Percentiles rank a stretch among this genome's conserved stretches.
These are phyloP conservation scores for Xylaria cubensis DNA, from an alignment of 495 filamentous ascomycete species.

Conservation along the genomic window DNA sequence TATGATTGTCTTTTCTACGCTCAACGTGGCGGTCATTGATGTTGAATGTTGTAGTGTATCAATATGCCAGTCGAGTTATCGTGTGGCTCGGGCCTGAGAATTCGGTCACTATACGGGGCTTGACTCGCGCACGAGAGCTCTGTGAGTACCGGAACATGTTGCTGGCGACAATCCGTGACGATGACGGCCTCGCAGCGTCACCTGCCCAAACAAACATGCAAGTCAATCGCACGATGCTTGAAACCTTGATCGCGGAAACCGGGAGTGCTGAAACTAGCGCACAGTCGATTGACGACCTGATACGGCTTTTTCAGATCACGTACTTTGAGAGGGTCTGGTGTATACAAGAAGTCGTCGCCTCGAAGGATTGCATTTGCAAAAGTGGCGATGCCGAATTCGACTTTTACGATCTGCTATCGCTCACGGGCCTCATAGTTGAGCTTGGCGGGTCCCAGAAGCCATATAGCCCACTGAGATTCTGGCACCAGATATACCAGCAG, in stretches of 20 bases:
- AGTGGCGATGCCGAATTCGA: constrained; percentile 29
- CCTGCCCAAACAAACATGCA: not conserved
- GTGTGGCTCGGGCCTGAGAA: constrained; percentile 24
- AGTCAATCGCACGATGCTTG: constrained; percentile 13
- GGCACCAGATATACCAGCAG: constrained; percentile 14
- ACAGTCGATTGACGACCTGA: constrained; percentile 8
- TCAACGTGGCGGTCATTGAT: not conserved
- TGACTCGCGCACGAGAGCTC: constrained; percentile 16
- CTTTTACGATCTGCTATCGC: constrained; percentile 22
- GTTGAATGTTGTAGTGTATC: constrained; percentile 20
- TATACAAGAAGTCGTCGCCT: constrained; percentile 30
- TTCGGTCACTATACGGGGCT: constrained; percentile 11
- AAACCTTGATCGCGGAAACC: constrained; percentile 11
- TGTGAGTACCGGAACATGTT: constrained; percentile 9
- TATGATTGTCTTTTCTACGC: not conserved
- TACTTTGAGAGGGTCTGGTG: constrained; percentile 31
- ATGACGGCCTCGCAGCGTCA: not conserved
- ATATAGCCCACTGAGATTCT: constrained; percentile 18
- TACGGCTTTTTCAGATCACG: constrained; percentile 19
- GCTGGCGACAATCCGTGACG: not conserved
- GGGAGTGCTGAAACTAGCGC: not conserved
- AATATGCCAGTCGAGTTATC: constrained; percentile 21
- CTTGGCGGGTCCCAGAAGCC: constrained; percentile 12
- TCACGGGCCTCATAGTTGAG: constrained; percentile 5
- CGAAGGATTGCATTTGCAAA: constrained; percentile 25